Base-by-base conservation (phyloP, 2,329 filamentous ascomycete genomes). In the Trichoderma sp. region DNA sequence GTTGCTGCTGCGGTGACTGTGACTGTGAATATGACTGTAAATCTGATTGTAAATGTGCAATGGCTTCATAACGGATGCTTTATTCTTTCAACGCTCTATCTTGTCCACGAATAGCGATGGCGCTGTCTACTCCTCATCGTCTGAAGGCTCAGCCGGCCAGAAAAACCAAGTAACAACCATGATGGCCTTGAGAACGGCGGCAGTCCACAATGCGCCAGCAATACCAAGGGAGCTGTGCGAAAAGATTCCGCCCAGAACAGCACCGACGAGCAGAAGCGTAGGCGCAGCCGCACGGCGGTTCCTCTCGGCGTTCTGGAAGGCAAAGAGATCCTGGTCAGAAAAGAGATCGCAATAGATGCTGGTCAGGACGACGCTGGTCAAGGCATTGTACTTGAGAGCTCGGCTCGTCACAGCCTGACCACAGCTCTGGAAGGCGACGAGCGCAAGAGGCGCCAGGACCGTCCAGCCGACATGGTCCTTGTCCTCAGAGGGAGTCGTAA, bases 341-440 rank as follows among this genome's bases (percentile, higher is more conserved):
- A 94, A 94, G 24, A 96, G 81, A 81, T 96, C 94, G 81, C 93
- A 95, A 85, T 95, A 96, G 77, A 94, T 91, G 81, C 93, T 95
- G 1, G 94, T 96, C 76, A 97, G 84, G 3, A 95, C 94, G 18
- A 95, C 93, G 77, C 92, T 95, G 0, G 93, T 95, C 24, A 96
- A 85, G 2, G 91, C 90, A 75, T 91, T 91, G 81, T 92, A 93
- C 79, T 91, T 89, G 76, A 96, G 83, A 0, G 93, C 91, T 4
- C 93, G 86, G 79, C 92, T 94, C 0, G 90, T 90, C n/a, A 95
- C 91, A 1, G 93, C 93, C 82, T 96, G 94, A 0, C 93, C 94
- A 73, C 92, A 93, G 77, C 91, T 92, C 85, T 96, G 94, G 79
- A 96, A 94, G 2, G 93, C 92, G 6, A 95, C 87, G 8, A 94